Base-by-base conservation (phyloP, 495 filamentous ascomycete genomes). In the Tuber indicum region DNA sequence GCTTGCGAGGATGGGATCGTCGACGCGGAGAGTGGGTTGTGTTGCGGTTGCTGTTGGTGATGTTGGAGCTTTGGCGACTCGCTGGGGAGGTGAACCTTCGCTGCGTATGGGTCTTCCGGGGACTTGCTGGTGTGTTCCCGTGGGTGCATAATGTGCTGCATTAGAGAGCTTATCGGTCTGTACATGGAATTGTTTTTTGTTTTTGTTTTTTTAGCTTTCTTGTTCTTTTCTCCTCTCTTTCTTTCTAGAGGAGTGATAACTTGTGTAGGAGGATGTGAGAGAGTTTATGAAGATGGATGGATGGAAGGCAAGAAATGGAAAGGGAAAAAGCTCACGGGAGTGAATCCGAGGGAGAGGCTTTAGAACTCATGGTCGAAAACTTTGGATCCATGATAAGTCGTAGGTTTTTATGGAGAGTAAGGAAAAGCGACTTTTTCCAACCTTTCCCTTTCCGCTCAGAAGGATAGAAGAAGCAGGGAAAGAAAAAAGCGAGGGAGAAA, bases 121-220 rank as follows among this genome's bases (percentile, higher is more conserved):
- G 58, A 32, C n/a, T 36, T 66, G 58, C 14, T 36, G 26, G 58
- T 19, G 16, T 36, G 26, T 26, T 66, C 58, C 46, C 78, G 78
- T 49, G 74, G 74, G 36, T 80, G 78, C 62, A 80, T 80, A 76
- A 75, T 79, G 66, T 71, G 75, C 77, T 78, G 74, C 78, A 80
- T 80, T 17, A 80, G 62, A 42, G 78, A 80, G 71, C 78, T 80
- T 45, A 80, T 72, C 19, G 78, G 78, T 69, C 78, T 80, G 75
- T 14, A 71, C 32, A 9, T 23, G 41, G n/a, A 69, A 74, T 74
- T 79, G 62, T 58, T 70, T 46, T 32, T 32, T 1, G 32, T 76
- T n/a, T n/a, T 71, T 39, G 41, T 70, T 43, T 76, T n/a, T 71
- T 41, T 45, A 80, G 52, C 52, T 5, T 62, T 62, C 52, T 32